Conservation (phyloP, 2,329 filamentous ascomycete species). For the Monilinia laxa region DNA sequence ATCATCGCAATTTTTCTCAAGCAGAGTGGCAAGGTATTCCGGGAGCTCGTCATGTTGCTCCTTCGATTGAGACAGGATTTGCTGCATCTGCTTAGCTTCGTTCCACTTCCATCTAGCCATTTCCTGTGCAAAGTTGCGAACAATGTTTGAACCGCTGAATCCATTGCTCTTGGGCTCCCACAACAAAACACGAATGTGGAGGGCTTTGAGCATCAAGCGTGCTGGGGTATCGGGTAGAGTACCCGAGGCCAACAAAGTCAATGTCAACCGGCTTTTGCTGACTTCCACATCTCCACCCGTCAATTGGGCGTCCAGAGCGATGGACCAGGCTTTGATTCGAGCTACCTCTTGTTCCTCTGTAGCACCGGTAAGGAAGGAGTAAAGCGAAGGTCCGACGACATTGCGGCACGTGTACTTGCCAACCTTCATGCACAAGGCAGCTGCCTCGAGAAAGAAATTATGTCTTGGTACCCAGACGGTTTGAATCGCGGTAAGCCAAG, state of each 20-base stretch:
- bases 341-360: conserved; percentile 84
- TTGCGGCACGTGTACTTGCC: conserved; percentile 79
- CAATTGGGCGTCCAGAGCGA: conserved; percentile 88
- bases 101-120: conserved; percentile 79
- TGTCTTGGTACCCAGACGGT: conserved; percentile 89
- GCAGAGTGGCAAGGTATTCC: conserved; percentile 70
- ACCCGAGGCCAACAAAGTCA: conserved; percentile 84
- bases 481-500: conserved; percentile 91
- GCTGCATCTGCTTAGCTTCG: conserved; percentile 67
- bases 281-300: conserved; percentile 88
- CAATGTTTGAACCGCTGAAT: conserved; percentile 61
- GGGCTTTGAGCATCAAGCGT: conserved; percentile 84
- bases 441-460: conserved; percentile 80
- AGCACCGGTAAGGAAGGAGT: conserved; percentile 75
- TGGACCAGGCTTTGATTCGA: conserved; percentile 87
- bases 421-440: conserved; percentile 76
- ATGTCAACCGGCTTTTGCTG: conserved; percentile 78
- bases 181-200: conserved; percentile 86
- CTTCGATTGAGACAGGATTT: conserved; percentile 47
- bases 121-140: conserved; percentile 69
- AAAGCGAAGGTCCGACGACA: conserved; percentile 71
- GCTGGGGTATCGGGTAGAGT: conserved; percentile 81
- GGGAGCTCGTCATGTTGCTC: conserved; percentile 62
- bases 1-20: conserved; percentile 78
- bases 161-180: conserved; percentile 72